These are phyloP conservation scores for Komagataella populi DNA, from an alignment of 805 yeast genomes.

Conservation along the genomic window DNA sequence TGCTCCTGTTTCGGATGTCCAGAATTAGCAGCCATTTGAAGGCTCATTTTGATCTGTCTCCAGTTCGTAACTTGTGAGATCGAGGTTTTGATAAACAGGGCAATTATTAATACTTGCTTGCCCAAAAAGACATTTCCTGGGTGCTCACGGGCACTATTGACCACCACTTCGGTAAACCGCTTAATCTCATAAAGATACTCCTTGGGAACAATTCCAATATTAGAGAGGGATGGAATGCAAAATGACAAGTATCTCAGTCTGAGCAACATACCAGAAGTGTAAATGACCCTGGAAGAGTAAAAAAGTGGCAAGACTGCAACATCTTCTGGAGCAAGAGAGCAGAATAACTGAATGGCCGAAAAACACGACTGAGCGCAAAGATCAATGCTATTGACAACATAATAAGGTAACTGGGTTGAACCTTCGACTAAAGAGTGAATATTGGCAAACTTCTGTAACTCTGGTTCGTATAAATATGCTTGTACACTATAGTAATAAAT, in stretches of 20 bases:
- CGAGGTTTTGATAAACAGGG: slow-evolving; percentile 49
- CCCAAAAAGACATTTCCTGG: slow-evolving; percentile 35
- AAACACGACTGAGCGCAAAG: slow-evolving; percentile 42
- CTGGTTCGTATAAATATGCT: slow-evolving; percentile 54
- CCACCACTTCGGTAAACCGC: slow-evolving; percentile 12
- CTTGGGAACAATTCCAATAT: slow-evolving; percentile 32
- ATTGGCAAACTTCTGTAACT: slow-evolving; percentile 12
- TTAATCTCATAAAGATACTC: slow-evolving; percentile 19
- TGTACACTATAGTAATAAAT: slow-evolving; percentile 49
- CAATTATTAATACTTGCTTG: slow-evolving; percentile 41
- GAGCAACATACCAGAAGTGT: slow-evolving; percentile 50
- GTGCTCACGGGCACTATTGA: slow-evolving; percentile 16
- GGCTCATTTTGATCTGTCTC: background rate
- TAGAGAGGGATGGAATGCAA: slow-evolving; percentile 31
- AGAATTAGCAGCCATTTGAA: background rate
- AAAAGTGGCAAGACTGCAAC: slow-evolving; percentile 45
- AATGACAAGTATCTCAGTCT: slow-evolving; percentile 42
- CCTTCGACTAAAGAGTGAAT: background rate
- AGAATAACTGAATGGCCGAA: slow-evolving; percentile 33
- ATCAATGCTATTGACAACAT: slow-evolving; percentile 28
- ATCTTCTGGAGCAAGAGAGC: slow-evolving; percentile 26
- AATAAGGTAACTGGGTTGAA: slow-evolving; percentile 7
- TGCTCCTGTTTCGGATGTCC: background rate
- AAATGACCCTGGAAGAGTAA: slow-evolving; percentile 42
- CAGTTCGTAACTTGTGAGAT: slow-evolving; percentile 29